These are phyloP conservation scores for Aethionema arabicum DNA, from an alignment of 345 rosid genomes.

Conservation along the genomic window DNA sequence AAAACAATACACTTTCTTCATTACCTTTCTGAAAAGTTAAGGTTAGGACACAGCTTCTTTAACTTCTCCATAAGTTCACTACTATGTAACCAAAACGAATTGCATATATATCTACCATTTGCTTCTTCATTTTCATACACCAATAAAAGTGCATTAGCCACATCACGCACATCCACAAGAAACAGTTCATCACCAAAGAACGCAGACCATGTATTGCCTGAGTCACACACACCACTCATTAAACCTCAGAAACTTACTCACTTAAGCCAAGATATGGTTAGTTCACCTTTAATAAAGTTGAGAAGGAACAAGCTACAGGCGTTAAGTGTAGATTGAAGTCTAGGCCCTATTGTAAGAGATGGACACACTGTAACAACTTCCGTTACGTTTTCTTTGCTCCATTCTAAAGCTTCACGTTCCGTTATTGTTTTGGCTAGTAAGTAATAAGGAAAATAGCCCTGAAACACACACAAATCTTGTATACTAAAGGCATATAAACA, in stretches of 20 bases:
- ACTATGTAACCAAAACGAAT: constrained; percentile 32
- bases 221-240: constrained; percentile 14
- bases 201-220: constrained; percentile 43
- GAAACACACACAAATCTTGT: too few species aligned
- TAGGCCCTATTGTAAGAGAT: constrained; percentile 49
- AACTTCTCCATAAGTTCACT: constrained; percentile 37
- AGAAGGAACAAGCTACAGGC: constrained; percentile 46
- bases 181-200: constrained; percentile 32
- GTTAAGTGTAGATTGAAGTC: constrained; percentile 53
- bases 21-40: constrained; percentile 46
- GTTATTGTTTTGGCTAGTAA: constrained; percentile 47
- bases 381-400: constrained; percentile 38
- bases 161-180: constrained; percentile 54
- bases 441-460: constrained; percentile 34
- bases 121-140: constrained; percentile 46
- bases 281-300: constrained; percentile 44
- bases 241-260: constrained; percentile 6
- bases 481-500: background rate
- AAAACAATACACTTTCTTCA: background rate
- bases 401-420: constrained; percentile 49
- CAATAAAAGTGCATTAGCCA: constrained; percentile 45
- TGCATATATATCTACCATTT: constrained; percentile 49
- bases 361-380: constrained; percentile 56
- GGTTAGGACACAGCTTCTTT: constrained; percentile 44
- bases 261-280: background rate